Conservation (phyloP, 805 yeast species). For the Grigorovia jiainica region DNA sequence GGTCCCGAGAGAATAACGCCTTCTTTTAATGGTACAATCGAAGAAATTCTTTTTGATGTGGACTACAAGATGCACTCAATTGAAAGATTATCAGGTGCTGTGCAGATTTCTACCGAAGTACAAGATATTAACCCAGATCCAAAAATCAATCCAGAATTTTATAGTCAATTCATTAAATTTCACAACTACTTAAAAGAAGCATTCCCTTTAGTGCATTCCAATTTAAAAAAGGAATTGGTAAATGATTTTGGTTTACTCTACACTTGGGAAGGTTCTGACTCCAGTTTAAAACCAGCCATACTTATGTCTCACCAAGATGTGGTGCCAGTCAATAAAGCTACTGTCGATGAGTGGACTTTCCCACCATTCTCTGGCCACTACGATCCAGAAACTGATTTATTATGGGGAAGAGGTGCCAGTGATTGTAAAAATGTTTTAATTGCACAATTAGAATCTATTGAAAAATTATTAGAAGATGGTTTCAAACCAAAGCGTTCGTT, state of each 20-base stretch:
- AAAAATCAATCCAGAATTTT: slow-evolving; percentile 23
- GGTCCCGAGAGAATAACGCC: slow-evolving; percentile 18
- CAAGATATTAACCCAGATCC: slow-evolving; percentile 40
- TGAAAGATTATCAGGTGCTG: slow-evolving; percentile 44
- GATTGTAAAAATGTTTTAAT: slow-evolving; percentile 68
- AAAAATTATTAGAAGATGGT: slow-evolving; percentile 39
- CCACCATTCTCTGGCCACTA: slow-evolving; percentile 60
- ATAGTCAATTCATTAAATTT: slow-evolving; percentile 39
- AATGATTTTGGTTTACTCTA: slow-evolving; percentile 58
- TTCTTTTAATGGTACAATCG: slow-evolving; percentile 15
- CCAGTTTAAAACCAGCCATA: slow-evolving; percentile 50
- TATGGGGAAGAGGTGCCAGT: slow-evolving; percentile 72
- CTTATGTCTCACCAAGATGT: slow-evolving; percentile 79
- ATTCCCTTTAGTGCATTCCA: slow-evolving; percentile 46
- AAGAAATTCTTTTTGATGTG: slow-evolving; percentile 26
- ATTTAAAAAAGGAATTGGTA: slow-evolving; percentile 42
- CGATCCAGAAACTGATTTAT: slow-evolving; percentile 43
- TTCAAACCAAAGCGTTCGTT: slow-evolving; percentile 56
- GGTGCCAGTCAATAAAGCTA: slow-evolving; percentile 61
- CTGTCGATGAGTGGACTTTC: slow-evolving; percentile 51
- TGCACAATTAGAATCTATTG: slow-evolving; percentile 59
- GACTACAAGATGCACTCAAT: slow-evolving; percentile 32
- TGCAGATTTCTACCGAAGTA: slow-evolving; percentile 55
- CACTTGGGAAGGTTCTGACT: slow-evolving; percentile 53
- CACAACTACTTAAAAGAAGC: slow-evolving; percentile 44